phyloP scores from a whole-genome alignment of 2,329 filamentous ascomycete genomes.

The Mycosphaerella arachidis region DNA sequence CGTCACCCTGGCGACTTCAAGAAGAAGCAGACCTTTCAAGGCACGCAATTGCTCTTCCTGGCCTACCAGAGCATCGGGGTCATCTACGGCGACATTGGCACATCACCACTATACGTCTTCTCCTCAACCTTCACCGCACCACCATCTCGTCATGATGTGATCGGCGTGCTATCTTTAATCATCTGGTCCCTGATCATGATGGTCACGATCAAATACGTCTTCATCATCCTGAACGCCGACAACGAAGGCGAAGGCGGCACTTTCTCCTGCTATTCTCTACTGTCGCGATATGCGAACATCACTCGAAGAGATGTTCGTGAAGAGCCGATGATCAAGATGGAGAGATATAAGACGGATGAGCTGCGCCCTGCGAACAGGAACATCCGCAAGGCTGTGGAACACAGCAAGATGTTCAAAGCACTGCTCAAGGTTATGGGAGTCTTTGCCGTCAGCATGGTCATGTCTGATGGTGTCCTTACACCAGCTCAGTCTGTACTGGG shows the following conservation, averaged over 20 bases:
- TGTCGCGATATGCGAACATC: slow-evolving; percentile 60
- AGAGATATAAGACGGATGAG: slow-evolving; percentile 56
- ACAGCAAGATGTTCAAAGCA: slow-evolving; percentile 48
- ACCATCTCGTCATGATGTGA: slow-evolving; percentile 55
- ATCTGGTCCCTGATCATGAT: slow-evolving; percentile 66
- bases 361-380: slow-evolving; percentile 49
- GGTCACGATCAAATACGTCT: slow-evolving; percentile 64
- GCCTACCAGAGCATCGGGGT: slow-evolving; percentile 63
- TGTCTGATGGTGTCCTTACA: slow-evolving; percentile 62
- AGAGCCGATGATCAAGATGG: slow-evolving; percentile 53
- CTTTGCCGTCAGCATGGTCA: slow-evolving; percentile 63
- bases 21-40: slow-evolving; percentile 31
- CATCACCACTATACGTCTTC: slow-evolving; percentile 64
- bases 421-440: slow-evolving; percentile 60
- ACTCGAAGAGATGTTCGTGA: slow-evolving; percentile 55
- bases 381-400: slow-evolving; percentile 56
- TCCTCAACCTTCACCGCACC: slow-evolving; percentile 59
- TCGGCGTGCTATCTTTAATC: slow-evolving; percentile 63
- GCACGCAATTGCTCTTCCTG: slow-evolving; percentile 41
- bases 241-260: slow-evolving; percentile 69
- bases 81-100: slow-evolving; percentile 67
- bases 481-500: slow-evolving; percentile 67
- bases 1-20: slow-evolving; percentile 25
- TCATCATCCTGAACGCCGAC: slow-evolving; percentile 62
- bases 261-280: slow-evolving; percentile 62